Base-by-base conservation (phyloP, 2,329 filamentous ascomycete genomes). In the Pseudofabraea citricarpa region DNA sequence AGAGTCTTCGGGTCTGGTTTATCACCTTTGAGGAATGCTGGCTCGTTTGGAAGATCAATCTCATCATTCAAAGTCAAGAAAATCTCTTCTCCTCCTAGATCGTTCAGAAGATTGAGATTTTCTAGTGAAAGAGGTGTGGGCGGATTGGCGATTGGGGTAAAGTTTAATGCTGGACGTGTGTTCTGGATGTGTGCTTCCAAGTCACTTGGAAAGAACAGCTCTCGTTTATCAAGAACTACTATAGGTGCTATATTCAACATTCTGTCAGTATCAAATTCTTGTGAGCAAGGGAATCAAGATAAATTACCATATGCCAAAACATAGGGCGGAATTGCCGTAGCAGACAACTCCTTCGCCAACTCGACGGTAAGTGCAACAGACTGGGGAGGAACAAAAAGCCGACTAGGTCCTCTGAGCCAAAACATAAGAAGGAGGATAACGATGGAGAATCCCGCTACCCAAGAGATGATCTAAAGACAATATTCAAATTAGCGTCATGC, bases 41-140 rank as follows among this genome's bases (percentile, higher is more conserved):
- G 69, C 65, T 39, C 64, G 55, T 4, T 64, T 58, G 44, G 33
- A 20, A 70, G 68, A 3, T 64, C 57, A 9, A 71, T 67, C 6
- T 70, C 68, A 39, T 67, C 64, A 16, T 60, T 58, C 4, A 71
- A 72, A 1, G 72, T 72, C 6, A 75, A 53, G 42, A 68, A 75
- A 3, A 74, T 61, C 33, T 66, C 64, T 1, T 61, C 59, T 9
- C 46, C 50, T 0, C 66, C 67, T 32, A 65, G 48, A 5, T 49
- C 42, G 48, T 75, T 74, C 21, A 76, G 59, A 3, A 51, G 43
- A 49, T 72, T 60, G 5, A 76, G 57, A 40, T 74, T 74, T 40
- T 68, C 49, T 1, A 75, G 62, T 2, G 62, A 68, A 7, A 74
- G 46, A 3, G 63, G 56, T 3, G 57, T 61, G 4, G 59, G 43